Conservation (phyloP, 1,284 basidiomycete genomes). For the Trichosporon coremiiforme region DNA sequence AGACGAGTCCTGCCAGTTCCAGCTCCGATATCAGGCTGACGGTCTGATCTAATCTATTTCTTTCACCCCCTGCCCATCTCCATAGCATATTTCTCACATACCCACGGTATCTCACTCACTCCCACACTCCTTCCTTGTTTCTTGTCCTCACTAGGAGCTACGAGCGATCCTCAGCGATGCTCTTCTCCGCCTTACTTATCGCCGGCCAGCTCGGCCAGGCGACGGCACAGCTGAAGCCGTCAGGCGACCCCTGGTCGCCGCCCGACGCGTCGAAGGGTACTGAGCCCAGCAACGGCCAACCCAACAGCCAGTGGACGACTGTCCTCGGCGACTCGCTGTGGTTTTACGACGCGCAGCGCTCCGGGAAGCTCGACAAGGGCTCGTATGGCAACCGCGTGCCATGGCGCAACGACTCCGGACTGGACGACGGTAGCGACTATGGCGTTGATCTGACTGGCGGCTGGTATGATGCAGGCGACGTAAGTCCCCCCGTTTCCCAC, state of each 20-base stretch:
- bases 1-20: neutral
- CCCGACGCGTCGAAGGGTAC: conserved; percentile 63
- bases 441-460: conserved; percentile 78
- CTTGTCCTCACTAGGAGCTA: neutral
- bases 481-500: conserved; percentile 30
- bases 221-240: conserved; percentile 45
- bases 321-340: conserved; percentile 78
- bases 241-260: conserved; percentile 55
- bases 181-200: conserved; percentile 7
- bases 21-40: neutral
- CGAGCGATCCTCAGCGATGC: neutral
- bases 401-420: conserved; percentile 81
- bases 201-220: conserved; percentile 4
- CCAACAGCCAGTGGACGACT: conserved; percentile 77
- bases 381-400: conserved; percentile 67
- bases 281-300: conserved; percentile 58
- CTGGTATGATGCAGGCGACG: conserved; percentile 78
- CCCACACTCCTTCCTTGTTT: neutral
- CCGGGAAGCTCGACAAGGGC: conserved; percentile 67
- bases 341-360: conserved; percentile 89
- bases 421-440: conserved; percentile 74
- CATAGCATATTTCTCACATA: too few species aligned
- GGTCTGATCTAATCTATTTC: conserved; percentile 4
- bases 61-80: neutral
- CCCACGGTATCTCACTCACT: neutral